Base-by-base conservation (phyloP, 768 basidiomycete species). In the Suillus weaverae region DNA sequence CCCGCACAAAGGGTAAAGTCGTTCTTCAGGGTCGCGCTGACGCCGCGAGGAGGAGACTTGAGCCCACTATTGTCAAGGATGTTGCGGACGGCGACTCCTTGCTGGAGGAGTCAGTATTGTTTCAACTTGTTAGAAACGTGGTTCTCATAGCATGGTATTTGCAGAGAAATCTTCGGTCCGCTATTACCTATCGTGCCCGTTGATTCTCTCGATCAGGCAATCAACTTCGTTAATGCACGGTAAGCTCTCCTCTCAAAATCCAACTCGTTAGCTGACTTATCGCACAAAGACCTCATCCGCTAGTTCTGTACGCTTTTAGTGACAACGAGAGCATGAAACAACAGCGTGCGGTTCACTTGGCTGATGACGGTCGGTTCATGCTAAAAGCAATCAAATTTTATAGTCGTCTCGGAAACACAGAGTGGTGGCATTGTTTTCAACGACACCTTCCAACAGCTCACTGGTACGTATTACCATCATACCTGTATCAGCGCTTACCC, bases 131-230 rank as follows among this genome's bases (percentile, higher is more conserved):
- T 22, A 18, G 13, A 41, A 35, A 41, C 16, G 1, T 20, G 33
- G 9, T 18, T 13, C 38, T 64, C 14, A 41, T 32, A 2, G 9
- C 32, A 22, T 35, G 22, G 20, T 8, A 1, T 33, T 56, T 5
- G 18, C 66, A 91, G 90, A 65, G 91, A 92, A 72, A 73, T 91
- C 5, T 93, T 93, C 67, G 91, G 89, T 0, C 91, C 91, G 0
- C 72, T 92, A 35, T 70, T 92, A 9, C 86, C 90, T 1, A 79
- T 93, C 53, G 69, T 91, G 16, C 77, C 85, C 0, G 82, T 92
- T 0, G 83, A 86, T 36, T 77, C 73, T 61, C 62, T 89, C 5
- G 80, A 85, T 4, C 84, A 85, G 26, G 89, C 86, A 0, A 77
- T 90, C 41, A 77, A 80, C 2, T 85, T 85, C 68, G 73, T 91